A percentile compares a stretch with the other conserved stretches of the same genome.
phyloP scores from a whole-genome alignment of 441 rosid genomes.

The Populus trichocarpa region DNA sequence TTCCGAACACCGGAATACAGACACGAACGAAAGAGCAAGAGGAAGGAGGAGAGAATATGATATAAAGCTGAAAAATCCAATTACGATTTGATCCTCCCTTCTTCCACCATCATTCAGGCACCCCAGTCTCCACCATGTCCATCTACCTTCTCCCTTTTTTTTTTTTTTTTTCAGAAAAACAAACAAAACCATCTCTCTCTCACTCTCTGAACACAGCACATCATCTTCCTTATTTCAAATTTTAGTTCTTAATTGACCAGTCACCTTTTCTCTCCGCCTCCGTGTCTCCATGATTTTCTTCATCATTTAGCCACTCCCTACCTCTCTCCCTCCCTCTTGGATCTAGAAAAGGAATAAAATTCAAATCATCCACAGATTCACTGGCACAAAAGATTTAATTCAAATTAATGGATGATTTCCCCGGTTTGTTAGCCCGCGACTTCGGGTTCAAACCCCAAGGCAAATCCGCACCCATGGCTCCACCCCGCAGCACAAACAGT shows the following conservation, averaged over 20 bases:
- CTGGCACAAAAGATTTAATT: too few relatives aligned
- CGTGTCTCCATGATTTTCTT: not conserved
- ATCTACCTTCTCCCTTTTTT: not conserved
- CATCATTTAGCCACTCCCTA: not conserved
- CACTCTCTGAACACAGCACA: not conserved
- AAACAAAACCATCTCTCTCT: too few relatives aligned
- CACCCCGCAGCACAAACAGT: constrained; percentile 31
- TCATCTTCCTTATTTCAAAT: not conserved
- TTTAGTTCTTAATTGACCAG: not conserved
- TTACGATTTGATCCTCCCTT: not conserved
- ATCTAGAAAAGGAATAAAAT: constrained; percentile 13
- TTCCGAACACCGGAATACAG: not conserved
- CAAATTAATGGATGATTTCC: constrained; percentile 65
- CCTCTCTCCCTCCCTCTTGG: constrained; percentile 2
- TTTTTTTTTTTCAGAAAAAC: too few relatives aligned
- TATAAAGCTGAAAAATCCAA: not conserved
- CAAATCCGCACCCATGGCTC: constrained; percentile 81
- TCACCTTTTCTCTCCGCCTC: not conserved
- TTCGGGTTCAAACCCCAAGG: constrained; percentile 76
- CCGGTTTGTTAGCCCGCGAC: constrained; percentile 57
- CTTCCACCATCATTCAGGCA: not conserved
- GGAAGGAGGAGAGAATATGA: not conserved
- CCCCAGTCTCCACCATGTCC: not conserved
- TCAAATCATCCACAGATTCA: too few relatives aligned
- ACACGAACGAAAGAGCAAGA: not conserved